Evolutionary conservation across 1,139 yeast genomes (phyloP), one percentile per base, ranked within the genome.

Genomic region (Saccharomycopsis crataegensis): DNA sequence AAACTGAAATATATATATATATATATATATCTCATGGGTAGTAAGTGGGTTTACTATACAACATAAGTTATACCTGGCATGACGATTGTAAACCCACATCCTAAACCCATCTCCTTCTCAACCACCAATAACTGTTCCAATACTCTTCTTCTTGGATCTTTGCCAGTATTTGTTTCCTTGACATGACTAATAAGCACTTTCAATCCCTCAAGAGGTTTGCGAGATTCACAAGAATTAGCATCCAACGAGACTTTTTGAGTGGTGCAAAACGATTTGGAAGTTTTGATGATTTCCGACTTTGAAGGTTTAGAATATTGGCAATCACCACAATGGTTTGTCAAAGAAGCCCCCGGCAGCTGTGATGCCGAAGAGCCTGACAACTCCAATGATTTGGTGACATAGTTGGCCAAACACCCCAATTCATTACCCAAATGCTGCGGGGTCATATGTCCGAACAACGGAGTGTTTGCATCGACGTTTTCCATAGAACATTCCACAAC

Each of bases 401-500:
- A 54, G 14, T 56, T 59, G 11, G 69, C 61, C 41, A 85, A 66
- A n/a, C 59, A 62, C 43, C 64, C 59, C 43, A 90, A 70, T 62
- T 88, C 96, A 16, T 69, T 64, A 12, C 86, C 72, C 42, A 90
- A 67, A 60, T 78, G 77, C 3, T 65, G 60, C 1, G 96, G 95
- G 28, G 86, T 82, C 66, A 90, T 66, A 68, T 90, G 97, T 1
- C 97, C 97, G 64, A 80, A 90, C 46, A 86, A 63, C 4, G 74
- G 71, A 6, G 68, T 67, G 12, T 72, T 75, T 1, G 74, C 69
- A 1, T 76, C 72, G n/a, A 70, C 68, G 57, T 76, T 74, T 9
- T 75, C 65, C 40, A 80, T 79, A 1, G 96, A 86, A 63, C 97
- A 90, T 65, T 90, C 97, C 37, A 90, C 75, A 11, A 89, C 68